phyloP scores from a whole-genome alignment of 208 protist species.

The Porcisia hertigi region DNA sequence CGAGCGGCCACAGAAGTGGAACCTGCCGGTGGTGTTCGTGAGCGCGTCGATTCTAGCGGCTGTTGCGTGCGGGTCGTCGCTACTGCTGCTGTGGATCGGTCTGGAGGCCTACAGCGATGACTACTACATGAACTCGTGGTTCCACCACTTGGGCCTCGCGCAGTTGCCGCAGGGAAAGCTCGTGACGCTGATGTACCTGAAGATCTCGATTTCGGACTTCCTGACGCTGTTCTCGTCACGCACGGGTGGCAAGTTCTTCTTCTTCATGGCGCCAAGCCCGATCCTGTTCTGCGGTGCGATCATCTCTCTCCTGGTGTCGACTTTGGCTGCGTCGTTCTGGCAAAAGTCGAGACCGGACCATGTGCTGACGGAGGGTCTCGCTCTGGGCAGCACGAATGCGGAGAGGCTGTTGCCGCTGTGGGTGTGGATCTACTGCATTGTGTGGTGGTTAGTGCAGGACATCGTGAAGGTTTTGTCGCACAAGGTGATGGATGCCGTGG shows the following conservation, averaged over 20 bases:
- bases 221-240: constrained; percentile 90
- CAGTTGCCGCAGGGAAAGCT: constrained; percentile 72
- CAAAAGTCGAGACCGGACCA: constrained; percentile 50
- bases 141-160: constrained; percentile 62
- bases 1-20: constrained; percentile 66
- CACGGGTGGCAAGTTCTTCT: constrained; percentile 81
- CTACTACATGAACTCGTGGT: constrained; percentile 61
- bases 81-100: constrained; percentile 67
- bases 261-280: constrained; percentile 52
- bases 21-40: constrained; percentile 64
- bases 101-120: constrained; percentile 49
- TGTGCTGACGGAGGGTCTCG: constrained; percentile 77
- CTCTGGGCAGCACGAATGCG: constrained; percentile 41
- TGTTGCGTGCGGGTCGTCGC: constrained; percentile 68
- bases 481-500: constrained; percentile 64
- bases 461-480: constrained; percentile 75
- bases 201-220: constrained; percentile 90
- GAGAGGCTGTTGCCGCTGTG: constrained; percentile 80
- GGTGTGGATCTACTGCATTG: constrained; percentile 92
- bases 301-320: constrained; percentile 70
- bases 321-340: constrained; percentile 77
- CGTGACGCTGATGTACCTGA: constrained; percentile 86
- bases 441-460: constrained; percentile 92
- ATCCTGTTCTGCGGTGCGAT: constrained; percentile 68
- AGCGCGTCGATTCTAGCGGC: constrained; percentile 57